Evolutionary conservation across 106 monocot genomes (phyloP).

Genomic region (Apostasia ramifera): DNA sequence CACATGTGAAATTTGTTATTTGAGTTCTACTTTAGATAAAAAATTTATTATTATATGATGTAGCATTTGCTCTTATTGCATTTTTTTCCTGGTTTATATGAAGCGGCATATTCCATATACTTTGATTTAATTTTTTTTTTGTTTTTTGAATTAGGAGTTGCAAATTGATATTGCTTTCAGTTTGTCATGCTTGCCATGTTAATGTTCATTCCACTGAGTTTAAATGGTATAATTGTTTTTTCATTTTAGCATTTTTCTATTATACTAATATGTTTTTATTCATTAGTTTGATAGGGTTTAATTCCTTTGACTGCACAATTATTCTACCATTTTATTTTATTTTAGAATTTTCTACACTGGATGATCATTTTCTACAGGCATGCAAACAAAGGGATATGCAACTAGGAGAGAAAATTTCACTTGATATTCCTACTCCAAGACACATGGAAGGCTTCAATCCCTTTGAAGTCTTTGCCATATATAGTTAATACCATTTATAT

Average conservation of each 20-base stretch:
- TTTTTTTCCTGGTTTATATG: too few relatives aligned
- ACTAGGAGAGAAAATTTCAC: slow-evolving; percentile 56
- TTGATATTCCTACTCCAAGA: slow-evolving; percentile 44
- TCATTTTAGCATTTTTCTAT: not conserved
- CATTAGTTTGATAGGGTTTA: not conserved
- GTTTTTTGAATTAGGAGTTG: slow-evolving; percentile 15
- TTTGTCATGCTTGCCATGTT: slow-evolving; percentile 67
- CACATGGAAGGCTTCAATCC: slow-evolving; percentile 13
- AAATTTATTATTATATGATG: too few relatives aligned
- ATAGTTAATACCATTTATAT: not conserved
- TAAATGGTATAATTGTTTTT: slow-evolving; percentile 44
- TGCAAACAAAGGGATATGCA: slow-evolving; percentile 63
- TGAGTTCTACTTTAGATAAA: too few relatives aligned
- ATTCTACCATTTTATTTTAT: not conserved
- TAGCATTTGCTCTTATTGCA: too few relatives aligned
- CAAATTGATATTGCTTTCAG: slow-evolving; percentile 36
- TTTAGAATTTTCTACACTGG: slow-evolving; percentile 8
- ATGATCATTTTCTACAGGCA: too few relatives aligned
- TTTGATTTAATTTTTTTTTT: too few relatives aligned
- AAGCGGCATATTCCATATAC: too few relatives aligned
- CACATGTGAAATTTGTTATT: too few relatives aligned
- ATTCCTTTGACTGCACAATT: not conserved
- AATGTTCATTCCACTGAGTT: slow-evolving; percentile 39
- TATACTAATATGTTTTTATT: not conserved
- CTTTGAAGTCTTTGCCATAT: not conserved